These are phyloP conservation scores for Citrus mangshanensis DNA, from an alignment of 345 rosid species.

Conservation along the genomic window DNA sequence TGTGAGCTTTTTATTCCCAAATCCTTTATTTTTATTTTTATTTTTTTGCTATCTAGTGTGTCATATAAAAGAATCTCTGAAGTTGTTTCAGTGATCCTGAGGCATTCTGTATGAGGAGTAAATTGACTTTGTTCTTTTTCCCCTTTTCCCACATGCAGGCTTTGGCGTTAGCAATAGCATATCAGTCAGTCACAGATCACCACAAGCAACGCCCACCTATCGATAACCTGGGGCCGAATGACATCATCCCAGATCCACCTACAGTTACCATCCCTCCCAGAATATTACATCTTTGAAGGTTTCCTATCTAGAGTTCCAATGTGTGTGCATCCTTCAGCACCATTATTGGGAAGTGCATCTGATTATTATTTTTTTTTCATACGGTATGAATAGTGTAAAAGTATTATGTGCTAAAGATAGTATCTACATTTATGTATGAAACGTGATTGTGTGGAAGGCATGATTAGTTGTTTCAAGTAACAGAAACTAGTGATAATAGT, in stretches of 20 bases:
- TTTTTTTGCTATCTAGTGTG: no score
- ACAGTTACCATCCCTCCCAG: conserved; percentile 39
- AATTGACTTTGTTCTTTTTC: not conserved
- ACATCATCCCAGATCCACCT: conserved; percentile 46
- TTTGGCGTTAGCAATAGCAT: conserved; percentile 85
- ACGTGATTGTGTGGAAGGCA: not conserved
- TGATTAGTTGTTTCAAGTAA: no score
- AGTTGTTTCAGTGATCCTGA: not conserved
- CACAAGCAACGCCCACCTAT: conserved; percentile 82
- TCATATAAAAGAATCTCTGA: not conserved
- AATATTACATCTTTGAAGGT: conserved; percentile 28
- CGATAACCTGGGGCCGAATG: conserved; percentile 58
- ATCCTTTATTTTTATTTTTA: accelerated
- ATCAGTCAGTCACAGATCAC: conserved; percentile 66
- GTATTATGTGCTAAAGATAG: not conserved
- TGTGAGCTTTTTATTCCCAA: not conserved
- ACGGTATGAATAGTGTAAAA: not conserved
- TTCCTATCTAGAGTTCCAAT: not conserved
- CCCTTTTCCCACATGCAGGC: conserved; percentile 39
- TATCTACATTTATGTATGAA: not conserved
- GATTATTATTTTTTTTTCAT: not conserved
- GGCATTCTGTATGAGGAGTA: not conserved
- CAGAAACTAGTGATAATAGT: no score
- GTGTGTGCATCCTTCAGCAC: not conserved
- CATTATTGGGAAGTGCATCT: not conserved